Base-by-base conservation (phyloP, 1,284 basidiomycete genomes). In the Microbotryomycetes sp. region DNA sequence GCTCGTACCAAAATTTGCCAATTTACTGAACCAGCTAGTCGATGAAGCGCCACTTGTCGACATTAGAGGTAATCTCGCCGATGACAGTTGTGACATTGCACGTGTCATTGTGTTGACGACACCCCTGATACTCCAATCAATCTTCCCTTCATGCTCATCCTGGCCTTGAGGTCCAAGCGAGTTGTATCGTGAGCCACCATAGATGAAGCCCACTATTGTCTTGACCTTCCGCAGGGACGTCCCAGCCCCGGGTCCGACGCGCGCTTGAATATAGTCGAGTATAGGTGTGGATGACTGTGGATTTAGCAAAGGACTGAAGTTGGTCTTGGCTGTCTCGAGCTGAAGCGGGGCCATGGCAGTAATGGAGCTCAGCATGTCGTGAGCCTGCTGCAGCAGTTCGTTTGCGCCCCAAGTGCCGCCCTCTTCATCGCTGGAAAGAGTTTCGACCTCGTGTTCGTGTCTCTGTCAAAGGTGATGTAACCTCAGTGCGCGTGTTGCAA, bases 111-210 rank as follows among this genome's bases (percentile, higher is more conserved):
- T 54, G 22, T 29, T n/a, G n/a, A 66, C 53, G 5, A 25, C 36
- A 1, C 56, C 58, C 4, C 56, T 28, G 6, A 67, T 53, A 25
- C 55, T 60, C 58, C 51, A 62, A 14, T 62, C 63, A 16, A 46
- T 5, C 4, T 42, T 19, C 9, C 19, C 36, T 9, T 42, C 36
- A 9, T 19, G 36, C 9, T 9, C 36, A 19, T 42, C 36, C 19
- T 9, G 19, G 9, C 36, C 36, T 9, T 42, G 12, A 42, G 19
- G 9, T 9, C 19, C 19, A 19, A 42, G 12, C 19, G 36, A 9
- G 36, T 42, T 42, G 36, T 42, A 42, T 42, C 19, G 9, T 42
- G 36, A 42, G 9, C 36, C 36, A 19, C 36, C 36, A 42, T 42
- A 42, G 19, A 42, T 19, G 36, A 42, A 42, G 36, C 36, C 9